Evolutionary conservation across 345 rosid genomes (phyloP).

Genomic region (Abelmoschus esculentus): DNA sequence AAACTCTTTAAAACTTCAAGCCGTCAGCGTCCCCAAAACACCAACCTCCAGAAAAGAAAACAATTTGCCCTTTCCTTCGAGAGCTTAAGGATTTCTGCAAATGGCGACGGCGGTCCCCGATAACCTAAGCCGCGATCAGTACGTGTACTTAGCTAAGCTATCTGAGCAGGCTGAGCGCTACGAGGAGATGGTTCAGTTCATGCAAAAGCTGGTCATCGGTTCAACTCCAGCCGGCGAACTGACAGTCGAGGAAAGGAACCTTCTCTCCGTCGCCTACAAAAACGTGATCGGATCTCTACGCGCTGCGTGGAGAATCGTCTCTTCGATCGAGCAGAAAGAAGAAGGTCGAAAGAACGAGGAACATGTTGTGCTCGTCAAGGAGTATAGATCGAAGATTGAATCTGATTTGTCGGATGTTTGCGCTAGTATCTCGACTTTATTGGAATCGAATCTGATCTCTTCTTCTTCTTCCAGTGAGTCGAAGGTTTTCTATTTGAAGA

Average conservation of each 20-base stretch:
- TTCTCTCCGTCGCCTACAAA: constrained; percentile 90
- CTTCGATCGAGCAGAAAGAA: constrained; percentile 93
- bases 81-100: not conserved
- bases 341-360: constrained; percentile 92
- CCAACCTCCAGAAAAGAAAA: no score
- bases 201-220: constrained; percentile 69
- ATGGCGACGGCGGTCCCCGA: constrained; percentile 36
- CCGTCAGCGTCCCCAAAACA: not conserved
- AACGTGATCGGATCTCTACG: constrained; percentile 98
- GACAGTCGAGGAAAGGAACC: constrained; percentile 89
- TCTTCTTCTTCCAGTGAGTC: constrained; percentile 70
- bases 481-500: constrained; percentile 84
- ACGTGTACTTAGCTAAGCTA: constrained; percentile 84
- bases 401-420: constrained; percentile 66
- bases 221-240: constrained; percentile 77
- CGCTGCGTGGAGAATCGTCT: constrained; percentile 93
- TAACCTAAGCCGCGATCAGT: constrained; percentile 71
- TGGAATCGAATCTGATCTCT: constrained; percentile 64
- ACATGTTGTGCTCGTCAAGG: constrained; percentile 79
- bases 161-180: constrained; percentile 98
- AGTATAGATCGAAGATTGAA: constrained; percentile 92
- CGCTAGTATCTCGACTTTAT: constrained; percentile 47
- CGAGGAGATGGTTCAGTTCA: constrained; percentile 95
- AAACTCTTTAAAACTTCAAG: no score
- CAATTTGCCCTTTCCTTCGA: not conserved